Evolutionary conservation across 1,284 basidiomycete genomes (phyloP), one percentile per base, ranked within the genome.

Genomic region (Rhodotorula sp.): DNA sequence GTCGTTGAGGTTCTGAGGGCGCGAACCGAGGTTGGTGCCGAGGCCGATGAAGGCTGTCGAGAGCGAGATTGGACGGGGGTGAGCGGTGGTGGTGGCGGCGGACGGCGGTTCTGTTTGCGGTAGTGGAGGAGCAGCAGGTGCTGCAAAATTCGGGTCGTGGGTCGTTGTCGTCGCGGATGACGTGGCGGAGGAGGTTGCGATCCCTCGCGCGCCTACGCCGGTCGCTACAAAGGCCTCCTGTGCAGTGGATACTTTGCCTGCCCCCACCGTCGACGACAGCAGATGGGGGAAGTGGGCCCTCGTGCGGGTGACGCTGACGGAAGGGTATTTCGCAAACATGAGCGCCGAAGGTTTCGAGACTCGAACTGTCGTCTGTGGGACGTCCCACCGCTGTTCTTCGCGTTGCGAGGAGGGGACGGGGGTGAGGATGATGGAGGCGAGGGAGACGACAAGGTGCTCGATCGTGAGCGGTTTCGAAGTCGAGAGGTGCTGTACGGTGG

Each of bases 21-120:
- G 84, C 80, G 96, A 92, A 1, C 93, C 94, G 0, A 97, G 84
- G 78, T 98, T 98, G 2, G 93, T 91, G 0, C 95, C 95, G 4
- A 98, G 81, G 1, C 92, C 92, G 57, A 98, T 84, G 8, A 88
- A 88, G 7, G 84, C 88, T 6, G 53, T 54, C 18, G 17, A 26
- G 26, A 54, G 24, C 53, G 37, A 42, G 37, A 42, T 10, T 12
- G 37, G 37, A 12, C 8, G 37, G 12, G 10, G 37, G 37, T 12
- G 37, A 42, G 37, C 8, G 14, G 37, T 8, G 33, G 33, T 42
- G 37, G 37, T 12, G 37, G 37, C 37, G n/a, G n/a, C n/a, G n/a
- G 37, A 42, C 37, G 37, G 14, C 37, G 10, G 37, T 42, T 42
- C 37, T 42, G 37, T 12, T 42, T 42, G 37, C 37, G 8, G 37